phyloP scores from a whole-genome alignment of 164 flowering plant genomes.

The Annona cherimola region DNA sequence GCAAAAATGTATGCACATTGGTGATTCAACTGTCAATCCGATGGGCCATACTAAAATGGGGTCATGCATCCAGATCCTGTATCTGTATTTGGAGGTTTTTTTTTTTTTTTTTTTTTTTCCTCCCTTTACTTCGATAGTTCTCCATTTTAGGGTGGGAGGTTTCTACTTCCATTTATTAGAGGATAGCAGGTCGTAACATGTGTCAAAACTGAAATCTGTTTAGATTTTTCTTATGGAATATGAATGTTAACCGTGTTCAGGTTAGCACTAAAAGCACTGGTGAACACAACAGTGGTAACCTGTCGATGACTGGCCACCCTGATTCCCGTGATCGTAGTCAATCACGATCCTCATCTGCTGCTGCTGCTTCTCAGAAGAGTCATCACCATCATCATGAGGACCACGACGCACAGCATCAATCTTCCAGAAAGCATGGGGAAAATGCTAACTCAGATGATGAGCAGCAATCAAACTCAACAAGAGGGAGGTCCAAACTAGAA shows the following conservation, averaged over 20 bases:
- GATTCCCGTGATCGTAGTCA: conserved; percentile 22
- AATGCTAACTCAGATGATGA: conserved; percentile 75
- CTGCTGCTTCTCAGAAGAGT: conserved; percentile 25
- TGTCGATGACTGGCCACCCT: background rate
- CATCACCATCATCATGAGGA: conserved; percentile 18
- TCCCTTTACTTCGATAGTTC: background rate
- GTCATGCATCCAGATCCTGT: background rate
- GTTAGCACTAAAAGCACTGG: conserved; percentile 25
- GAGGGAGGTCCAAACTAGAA: conserved; percentile 85
- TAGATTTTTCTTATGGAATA: conserved; percentile 1
- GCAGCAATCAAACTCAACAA: conserved; percentile 43
- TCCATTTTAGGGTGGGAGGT: background rate
- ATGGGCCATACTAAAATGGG: background rate
- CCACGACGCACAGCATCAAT: conserved; percentile 26
- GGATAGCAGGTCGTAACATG: background rate
- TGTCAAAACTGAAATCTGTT: background rate
- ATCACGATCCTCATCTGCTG: conserved; percentile 16
- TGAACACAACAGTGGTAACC: conserved; percentile 24
- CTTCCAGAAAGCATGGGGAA: conserved; percentile 50
- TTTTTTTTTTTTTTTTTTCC: too few species aligned
- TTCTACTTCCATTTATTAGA: background rate
- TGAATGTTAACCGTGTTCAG: conserved; percentile 24
- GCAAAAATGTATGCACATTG: background rate
- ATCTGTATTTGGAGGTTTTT: background rate
- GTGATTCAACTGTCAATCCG: background rate